Percentiles rank a stretch among this genome's conserved stretches.
These are phyloP conservation scores for Jimgerdemannia lactiflua DNA, from an alignment of 192 early-diverging fungal genomes.

Conservation along the genomic window DNA sequence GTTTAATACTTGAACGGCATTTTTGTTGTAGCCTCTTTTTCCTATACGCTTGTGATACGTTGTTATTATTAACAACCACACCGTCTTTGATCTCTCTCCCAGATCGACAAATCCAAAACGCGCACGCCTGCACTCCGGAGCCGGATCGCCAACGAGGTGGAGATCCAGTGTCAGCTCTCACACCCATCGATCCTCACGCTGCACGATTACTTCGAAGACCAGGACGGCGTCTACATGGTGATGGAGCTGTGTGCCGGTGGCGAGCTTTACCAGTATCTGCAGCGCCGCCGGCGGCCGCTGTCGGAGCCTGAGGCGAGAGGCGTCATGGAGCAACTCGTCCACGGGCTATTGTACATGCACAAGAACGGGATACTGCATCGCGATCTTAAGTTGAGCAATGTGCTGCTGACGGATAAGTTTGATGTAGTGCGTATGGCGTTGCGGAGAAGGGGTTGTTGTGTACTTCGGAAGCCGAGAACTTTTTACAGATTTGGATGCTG, in stretches of 20 bases:
- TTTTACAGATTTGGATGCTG: no score
- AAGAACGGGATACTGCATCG: constrained; percentile 82
- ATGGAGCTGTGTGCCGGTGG: constrained; percentile 59
- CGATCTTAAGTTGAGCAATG: constrained; percentile 94
- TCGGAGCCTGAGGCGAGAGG: constrained; percentile 90
- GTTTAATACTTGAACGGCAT: no score
- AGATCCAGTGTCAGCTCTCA: constrained; percentile 31
- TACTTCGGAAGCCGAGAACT: no score
- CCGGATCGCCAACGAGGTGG: constrained; percentile 45
- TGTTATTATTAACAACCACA: not conserved
- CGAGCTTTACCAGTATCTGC: constrained; percentile 52
- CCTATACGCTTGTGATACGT: no score
- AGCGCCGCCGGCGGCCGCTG: constrained; percentile 71
- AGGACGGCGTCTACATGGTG: constrained; percentile 50
- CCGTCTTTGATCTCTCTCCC: constrained; percentile 47
- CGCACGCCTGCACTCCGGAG: constrained; percentile 49
- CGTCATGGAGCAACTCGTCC: constrained; percentile 79
- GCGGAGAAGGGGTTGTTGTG: constrained; percentile 72
- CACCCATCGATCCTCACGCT: constrained; percentile 57
- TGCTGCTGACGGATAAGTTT: constrained; percentile 81
- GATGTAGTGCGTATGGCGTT: constrained; percentile 88
- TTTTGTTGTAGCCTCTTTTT: no score
- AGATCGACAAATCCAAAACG: constrained; percentile 56
- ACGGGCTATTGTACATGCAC: constrained; percentile 83
- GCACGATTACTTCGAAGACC: constrained; percentile 44